Percentiles rank a stretch among this genome's conserved stretches.
Conservation (phyloP, 345 rosid genomes). For the Sonneratia alba region DNA sequence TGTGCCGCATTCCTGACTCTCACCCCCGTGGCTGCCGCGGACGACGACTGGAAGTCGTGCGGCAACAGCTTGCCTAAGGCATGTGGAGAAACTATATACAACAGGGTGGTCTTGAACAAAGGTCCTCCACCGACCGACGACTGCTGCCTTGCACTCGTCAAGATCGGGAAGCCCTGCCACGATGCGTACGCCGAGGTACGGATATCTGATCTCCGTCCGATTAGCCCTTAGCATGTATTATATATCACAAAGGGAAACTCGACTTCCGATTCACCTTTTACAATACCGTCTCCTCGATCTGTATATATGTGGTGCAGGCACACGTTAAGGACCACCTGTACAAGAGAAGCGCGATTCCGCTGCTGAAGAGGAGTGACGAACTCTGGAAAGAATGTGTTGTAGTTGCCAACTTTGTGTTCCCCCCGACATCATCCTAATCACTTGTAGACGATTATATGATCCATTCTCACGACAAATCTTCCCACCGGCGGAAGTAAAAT, state of each 20-base stretch:
- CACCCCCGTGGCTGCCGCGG: not conserved
- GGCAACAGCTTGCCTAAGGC: not conserved
- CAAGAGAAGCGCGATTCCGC: not conserved
- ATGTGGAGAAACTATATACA: not conserved
- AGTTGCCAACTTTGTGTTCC: not conserved
- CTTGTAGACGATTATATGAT: no score
- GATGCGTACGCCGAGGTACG: not conserved
- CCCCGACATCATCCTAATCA: not conserved
- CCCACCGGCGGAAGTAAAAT: no score
- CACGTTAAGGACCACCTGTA: not conserved
- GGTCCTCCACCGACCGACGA: not conserved
- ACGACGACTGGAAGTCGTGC: not conserved
- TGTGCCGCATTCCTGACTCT: not conserved
- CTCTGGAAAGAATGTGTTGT: not conserved
- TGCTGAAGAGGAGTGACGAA: not conserved
- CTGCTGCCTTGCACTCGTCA: not conserved
- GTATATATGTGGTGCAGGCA: not conserved
- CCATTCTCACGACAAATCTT: no score
- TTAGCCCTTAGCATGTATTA: not conserved
- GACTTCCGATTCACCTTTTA: no score
- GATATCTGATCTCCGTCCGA: no score
- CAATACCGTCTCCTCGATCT: no score
- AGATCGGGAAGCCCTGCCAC: not conserved
- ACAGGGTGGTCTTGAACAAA: not conserved
- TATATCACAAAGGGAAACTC: no score